Evolutionary conservation across 129 eudicot species (phyloP), one percentile per base, ranked within the genome.

Genomic region (Centella asiatica): DNA sequence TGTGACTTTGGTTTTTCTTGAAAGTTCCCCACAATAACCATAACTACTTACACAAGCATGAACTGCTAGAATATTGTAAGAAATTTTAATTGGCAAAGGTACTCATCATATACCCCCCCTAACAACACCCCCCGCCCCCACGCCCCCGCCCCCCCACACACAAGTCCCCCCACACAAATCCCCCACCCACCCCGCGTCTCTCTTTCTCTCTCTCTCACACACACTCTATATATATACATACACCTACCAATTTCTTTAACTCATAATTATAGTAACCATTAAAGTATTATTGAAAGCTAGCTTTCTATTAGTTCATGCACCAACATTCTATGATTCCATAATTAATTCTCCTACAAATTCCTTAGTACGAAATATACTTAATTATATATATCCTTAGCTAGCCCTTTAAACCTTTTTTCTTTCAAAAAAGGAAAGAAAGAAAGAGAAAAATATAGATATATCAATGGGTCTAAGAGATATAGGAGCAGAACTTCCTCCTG

Each of bases 401-500:
- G 2, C n/a, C 58, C n/a, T 25, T 25, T 24, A 25, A 17, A 12
- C 14, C n/a, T 26, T 33, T 52, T 52, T 52, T 4, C 13, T 9
- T 51, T 22, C 24, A 51, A 9, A 24, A 7, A 53, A 9, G 9
- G 39, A 34, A 9, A 34, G 39, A 34, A 9, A 34, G 39, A 34
- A 9, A 53, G 59, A 32, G 47, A 36, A 8, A 36, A 2, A 42
- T 42, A 42, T 42, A 42, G 12, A 42, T 40, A 40, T 40, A 40
- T 40, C 40, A n/a, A 90, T 86, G 95, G 97, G 94, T 19, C 66
- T 90, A 65, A 83, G 87, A 68, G 97, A 86, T 55, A 86, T 90
- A 56, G 97, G 95, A 77, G 85, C 85, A 13, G 69, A 80, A 29
- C 83, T 90, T n/a, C 97, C 97, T 39, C 95, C 97, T 7, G 97